Evolutionary conservation across 176 grass and related monocot species (phyloP).

Genomic region (Avena eriantha): DNA sequence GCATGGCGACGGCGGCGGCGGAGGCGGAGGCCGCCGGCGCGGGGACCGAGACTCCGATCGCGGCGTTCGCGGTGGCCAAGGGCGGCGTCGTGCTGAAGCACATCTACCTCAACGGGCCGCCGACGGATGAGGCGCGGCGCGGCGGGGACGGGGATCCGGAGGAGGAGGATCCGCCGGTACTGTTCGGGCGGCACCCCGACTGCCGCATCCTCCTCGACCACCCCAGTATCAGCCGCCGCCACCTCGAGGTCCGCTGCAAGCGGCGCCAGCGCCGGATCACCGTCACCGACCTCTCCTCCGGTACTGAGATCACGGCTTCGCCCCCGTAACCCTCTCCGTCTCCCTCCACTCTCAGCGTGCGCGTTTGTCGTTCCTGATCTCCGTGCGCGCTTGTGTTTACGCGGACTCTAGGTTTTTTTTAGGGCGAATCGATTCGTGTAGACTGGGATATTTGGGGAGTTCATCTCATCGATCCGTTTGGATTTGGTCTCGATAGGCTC

Average conservation of each 20-base stretch:
- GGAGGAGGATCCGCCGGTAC: conserved; percentile 49
- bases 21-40: conserved; percentile 15
- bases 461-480: background rate
- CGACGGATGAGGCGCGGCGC: background rate
- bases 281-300: conserved; percentile 77
- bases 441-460: background rate
- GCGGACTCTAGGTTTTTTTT: background rate
- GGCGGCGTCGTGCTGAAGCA: conserved; percentile 67
- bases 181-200: conserved; percentile 78
- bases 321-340: background rate
- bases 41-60: conserved; percentile 46
- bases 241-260: conserved; percentile 57
- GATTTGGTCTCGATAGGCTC: background rate
- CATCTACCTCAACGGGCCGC: conserved; percentile 79
- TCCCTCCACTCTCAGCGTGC: too few relatives aligned
- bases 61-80: conserved; percentile 78
- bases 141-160: conserved; percentile 4
- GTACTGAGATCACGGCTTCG: conserved; percentile 39
- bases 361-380: background rate
- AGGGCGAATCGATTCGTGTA: background rate
- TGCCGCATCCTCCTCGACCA: conserved; percentile 86
- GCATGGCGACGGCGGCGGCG: conserved; percentile 20
- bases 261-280: conserved; percentile 58
- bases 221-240: conserved; percentile 92
- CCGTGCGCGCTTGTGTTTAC: background rate